A percentile compares a stretch with the other conserved stretches of the same genome.
These are phyloP conservation scores for Oryza nivara DNA, from an alignment of 176 grass and related monocot species.

Conservation along the genomic window DNA sequence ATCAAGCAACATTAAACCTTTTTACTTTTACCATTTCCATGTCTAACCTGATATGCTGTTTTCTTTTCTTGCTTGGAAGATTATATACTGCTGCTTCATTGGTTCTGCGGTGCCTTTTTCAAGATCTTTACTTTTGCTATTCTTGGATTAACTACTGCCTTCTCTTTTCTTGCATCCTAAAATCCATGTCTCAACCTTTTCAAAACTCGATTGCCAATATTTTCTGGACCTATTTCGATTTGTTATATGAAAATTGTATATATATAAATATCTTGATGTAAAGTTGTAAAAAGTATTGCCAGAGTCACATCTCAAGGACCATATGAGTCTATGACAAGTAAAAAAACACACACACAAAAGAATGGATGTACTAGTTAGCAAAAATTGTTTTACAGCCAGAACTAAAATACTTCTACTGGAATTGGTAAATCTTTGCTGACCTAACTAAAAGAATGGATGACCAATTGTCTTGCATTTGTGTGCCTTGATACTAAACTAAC, in stretches of 20 bases:
- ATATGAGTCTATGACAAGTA: not conserved
- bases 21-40: not conserved
- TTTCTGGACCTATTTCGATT: not conserved
- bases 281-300: not conserved
- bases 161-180: not conserved
- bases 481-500: constrained; percentile 10
- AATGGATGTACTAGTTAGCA: not conserved
- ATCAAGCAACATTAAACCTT: constrained; percentile 1
- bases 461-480: constrained; percentile 28
- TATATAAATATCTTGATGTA: not conserved
- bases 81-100: constrained; percentile 11
- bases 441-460: not conserved
- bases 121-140: not conserved
- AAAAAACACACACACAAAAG: not conserved
- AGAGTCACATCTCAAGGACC: not conserved
- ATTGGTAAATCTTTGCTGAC: not conserved
- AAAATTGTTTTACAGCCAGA: not conserved
- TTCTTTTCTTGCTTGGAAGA: constrained; percentile 20
- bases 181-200: not conserved
- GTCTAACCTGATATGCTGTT: constrained; percentile 8
- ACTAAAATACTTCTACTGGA: not conserved
- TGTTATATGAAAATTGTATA: not conserved
- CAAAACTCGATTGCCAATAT: not conserved
- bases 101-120: not conserved
- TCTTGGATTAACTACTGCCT: not conserved